Base-by-base conservation (phyloP, 192 early-diverging fungal genomes). In the Umbelopsis sp. region DNA sequence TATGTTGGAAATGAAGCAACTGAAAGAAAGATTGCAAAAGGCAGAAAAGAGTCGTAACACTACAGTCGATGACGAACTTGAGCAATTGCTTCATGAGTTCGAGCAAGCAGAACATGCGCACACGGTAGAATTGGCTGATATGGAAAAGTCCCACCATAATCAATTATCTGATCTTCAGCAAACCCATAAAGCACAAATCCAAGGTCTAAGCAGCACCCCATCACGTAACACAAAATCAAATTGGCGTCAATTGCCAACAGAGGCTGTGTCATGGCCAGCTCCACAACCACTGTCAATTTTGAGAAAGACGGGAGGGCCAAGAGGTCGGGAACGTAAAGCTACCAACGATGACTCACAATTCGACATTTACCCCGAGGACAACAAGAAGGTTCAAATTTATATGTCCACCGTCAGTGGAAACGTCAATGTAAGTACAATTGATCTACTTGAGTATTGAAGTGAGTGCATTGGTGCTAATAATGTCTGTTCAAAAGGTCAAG, bases 201-300 rank as follows among this genome's bases (percentile, higher is more conserved):
- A 61, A 13, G 48, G 46, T 30, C 50, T 69, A 18, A 66, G 61
- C 30, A 61, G 8, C 55, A 35, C 55, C 3, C 55, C 27, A 35
- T 61, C 15, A 3, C 51, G 23, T 7, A 23, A 23, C 10, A 15
- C 55, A 33, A 61, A 61, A 30, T 64, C 55, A 21, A 72, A 44
- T 9, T 68, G 55, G 20, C 75, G 75, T 16, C 64, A 69, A 20
- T 4, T 72, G 33, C 78, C 78, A 51, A 70, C 68, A 9, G 66
- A 80, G 9, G 78, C 78, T 30, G 71, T 80, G 5, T 80, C 78
- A 12, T 80, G 78, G 78, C 78, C 78, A 13, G 68, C 67, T 20
- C 78, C 78, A 3, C 67, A 69, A 25, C 50, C 72, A 4, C 30
- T 74, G 10, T 69, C 70, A 21, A 67, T 58, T 12, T 48, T 80